Base-by-base conservation (phyloP, 2,329 filamentous ascomycete species). In the Didymella sp. region DNA sequence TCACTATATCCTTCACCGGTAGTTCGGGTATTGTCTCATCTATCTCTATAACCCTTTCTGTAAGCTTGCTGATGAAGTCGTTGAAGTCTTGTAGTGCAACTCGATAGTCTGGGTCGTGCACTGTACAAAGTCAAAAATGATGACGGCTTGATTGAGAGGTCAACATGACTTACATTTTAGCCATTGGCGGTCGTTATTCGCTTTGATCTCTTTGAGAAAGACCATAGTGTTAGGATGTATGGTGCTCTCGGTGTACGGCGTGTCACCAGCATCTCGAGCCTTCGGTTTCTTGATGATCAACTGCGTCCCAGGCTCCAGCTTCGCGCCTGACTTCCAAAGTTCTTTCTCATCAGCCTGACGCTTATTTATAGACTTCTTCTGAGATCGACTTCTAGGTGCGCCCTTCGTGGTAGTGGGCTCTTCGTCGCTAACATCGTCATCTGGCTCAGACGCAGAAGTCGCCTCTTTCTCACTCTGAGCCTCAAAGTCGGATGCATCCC, bases 21-120 rank as follows among this genome's bases (percentile, higher is more conserved):
- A 96, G 79, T 67, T 96, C 92, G 0, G 93, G 93, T 38, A 96
- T 86, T 1, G 92, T 96, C 52, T 89, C 86, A 72, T 97, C 93
- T 35, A 84, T 82, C 56, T 88, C 86, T 19, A 85, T 84, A 51
- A 96, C 82, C 59, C 86, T 88, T 58, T 88, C 82, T 1, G 89
- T 90, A 35, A 95, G 80, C 9, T 81, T 81, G 64, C 90, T 88
- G 31, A 95, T 85, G 69, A 93, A 96, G 1, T 86, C 85, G 44
- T 91, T 86, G 83, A 91, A 96, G 73, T 96, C 92, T 57, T 89
- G 88, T 56, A 92, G 84, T 1, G 92, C 86, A 51, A 87, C 83
- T 57, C 92, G 85, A 73, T 90, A 96, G 67, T 96, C 90, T 41
- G 83, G 82, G 74, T 96, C 91, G 73, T 95, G 86, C 68, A 87